These are phyloP conservation scores for Musa schizocarpa DNA, from an alignment of 176 grass and related monocot species.

Conservation along the genomic window DNA sequence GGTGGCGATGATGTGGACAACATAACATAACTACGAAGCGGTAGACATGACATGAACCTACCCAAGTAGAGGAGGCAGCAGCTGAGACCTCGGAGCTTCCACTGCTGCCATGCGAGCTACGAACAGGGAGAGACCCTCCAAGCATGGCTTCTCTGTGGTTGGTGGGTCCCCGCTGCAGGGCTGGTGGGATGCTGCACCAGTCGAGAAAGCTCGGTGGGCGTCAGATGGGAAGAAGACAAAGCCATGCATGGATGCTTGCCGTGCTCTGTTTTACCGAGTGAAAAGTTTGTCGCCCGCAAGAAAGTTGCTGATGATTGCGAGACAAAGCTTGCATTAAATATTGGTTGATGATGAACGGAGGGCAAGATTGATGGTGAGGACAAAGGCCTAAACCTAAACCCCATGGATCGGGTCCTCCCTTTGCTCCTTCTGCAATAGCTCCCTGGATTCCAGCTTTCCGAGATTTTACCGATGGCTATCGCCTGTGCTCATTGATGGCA, in stretches of 20 bases:
- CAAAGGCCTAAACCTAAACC: background rate
- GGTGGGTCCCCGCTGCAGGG: background rate
- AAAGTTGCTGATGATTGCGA: too few species aligned
- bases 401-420: background rate
- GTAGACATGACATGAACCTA: background rate
- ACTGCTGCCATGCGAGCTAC: too few species aligned
- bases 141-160: background rate
- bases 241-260: too few species aligned
- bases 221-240: background rate
- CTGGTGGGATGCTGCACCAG: background rate
- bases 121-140: background rate
- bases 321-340: background rate
- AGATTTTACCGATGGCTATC: background rate
- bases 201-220: background rate
- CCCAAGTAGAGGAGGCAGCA: background rate
- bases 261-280: too few species aligned
- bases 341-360: background rate
- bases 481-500: background rate
- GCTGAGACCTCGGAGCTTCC: background rate
- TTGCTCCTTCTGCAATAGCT: background rate
- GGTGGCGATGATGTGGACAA: too few species aligned
- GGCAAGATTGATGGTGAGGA: background rate
- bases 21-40: too few species aligned
- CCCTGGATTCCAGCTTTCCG: background rate
- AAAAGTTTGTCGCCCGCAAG: too few species aligned